Conservation (phyloP, 768 basidiomycete species). For the Agaricus subrufescens region DNA sequence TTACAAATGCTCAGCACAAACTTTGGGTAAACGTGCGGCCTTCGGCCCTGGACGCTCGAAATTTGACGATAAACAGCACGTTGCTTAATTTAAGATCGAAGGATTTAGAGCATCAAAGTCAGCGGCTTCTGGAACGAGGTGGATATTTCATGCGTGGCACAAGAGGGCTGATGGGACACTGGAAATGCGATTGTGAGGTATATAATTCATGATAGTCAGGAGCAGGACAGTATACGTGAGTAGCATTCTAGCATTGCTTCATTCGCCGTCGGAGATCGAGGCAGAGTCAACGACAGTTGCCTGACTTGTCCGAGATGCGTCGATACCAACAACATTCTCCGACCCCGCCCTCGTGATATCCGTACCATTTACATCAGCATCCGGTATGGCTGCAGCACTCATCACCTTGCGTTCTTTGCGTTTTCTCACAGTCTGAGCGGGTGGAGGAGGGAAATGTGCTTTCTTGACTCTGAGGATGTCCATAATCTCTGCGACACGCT, state of each 20-base stretch:
- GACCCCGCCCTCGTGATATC: conserved; percentile 4
- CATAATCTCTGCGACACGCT: conserved; percentile 58
- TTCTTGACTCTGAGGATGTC: conserved; percentile 77
- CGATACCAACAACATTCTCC: conserved; percentile 13
- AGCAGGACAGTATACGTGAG: neutral
- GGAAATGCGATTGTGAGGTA: neutral
- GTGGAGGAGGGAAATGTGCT: conserved; percentile 42
- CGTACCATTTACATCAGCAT: conserved; percentile 25
- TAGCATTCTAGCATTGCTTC: neutral
- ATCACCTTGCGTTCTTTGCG: conserved; percentile 46
- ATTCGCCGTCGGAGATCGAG: neutral
- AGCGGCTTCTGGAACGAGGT: no score
- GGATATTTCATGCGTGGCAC: neutral
- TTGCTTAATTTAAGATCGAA: neutral
- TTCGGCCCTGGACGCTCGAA: no score
- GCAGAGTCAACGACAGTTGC: neutral
- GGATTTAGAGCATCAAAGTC: neutral
- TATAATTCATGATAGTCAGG: neutral
- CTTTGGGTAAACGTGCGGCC: no score
- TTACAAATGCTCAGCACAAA: no score
- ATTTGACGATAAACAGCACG: neutral
- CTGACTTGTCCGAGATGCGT: conserved; percentile 7
- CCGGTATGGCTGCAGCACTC: conserved; percentile 45
- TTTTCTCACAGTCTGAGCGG: conserved; percentile 23
- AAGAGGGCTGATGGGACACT: neutral